Base-by-base conservation (phyloP, 2,329 filamentous ascomycete genomes). In the Claviceps cyperi region DNA sequence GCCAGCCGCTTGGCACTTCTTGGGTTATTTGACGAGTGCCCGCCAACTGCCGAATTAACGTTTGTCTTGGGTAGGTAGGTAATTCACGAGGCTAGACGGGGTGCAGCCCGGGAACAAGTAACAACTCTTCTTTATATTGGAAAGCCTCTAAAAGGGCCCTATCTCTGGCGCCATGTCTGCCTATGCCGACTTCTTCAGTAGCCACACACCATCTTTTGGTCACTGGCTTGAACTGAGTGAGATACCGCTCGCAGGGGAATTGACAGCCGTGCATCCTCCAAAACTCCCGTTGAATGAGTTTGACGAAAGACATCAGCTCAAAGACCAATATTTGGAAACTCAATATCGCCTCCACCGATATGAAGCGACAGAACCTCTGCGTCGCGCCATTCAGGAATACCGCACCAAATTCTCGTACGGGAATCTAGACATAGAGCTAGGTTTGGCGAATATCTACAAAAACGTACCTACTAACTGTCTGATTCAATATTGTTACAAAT, bases 341-440 rank as follows among this genome's bases (percentile, higher is more conserved):
- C 86, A 94, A 47, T 94, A 92, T 60, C 71, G 79, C 3, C 74
- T 95, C 1, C 71, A 88, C 7, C 76, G 89, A 2, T 84, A 88
- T 59, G 88, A 95, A 60, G 77, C 80, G 0, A 69, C 86, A 3
- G 76, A 83, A 13, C 75, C 81, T 1, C 70, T 95, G 0, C 76
- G 88, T 6, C 74, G 79, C 53, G 81, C 85, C 0, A 74, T 94
- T 1, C 66, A 69, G 0, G 65, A 72, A 13, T 75, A 84, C 50
- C 74, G 71, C 14, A 13, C 8, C 40, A 22, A 37, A 32, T 22
- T 21, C 22, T 39, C 40, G 41, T 11, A 15, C 7, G 47, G 21
- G 15, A 14, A 37, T 11, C 2, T 15, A 28, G 36, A 32, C 0
- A 53, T 59, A 0, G 78, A 80, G 64, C 63, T 63, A 13, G 88